Evolutionary conservation across 2,329 filamentous ascomycete genomes (phyloP).

Genomic region (Beauveria caledonica): DNA sequence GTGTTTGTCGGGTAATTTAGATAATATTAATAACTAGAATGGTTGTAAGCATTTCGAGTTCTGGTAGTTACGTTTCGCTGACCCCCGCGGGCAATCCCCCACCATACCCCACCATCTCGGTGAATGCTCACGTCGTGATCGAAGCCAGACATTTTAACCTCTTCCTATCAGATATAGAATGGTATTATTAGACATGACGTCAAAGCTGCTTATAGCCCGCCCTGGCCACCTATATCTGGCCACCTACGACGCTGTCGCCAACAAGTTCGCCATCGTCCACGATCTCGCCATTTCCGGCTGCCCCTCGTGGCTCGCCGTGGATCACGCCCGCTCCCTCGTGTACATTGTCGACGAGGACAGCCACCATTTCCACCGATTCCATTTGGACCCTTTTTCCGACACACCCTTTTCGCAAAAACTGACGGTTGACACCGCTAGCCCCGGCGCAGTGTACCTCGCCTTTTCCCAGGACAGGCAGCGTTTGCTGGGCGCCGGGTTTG

Average conservation of each 20-base stretch:
- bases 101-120: neutral
- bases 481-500: conserved; percentile 37
- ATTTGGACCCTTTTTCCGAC: conserved; percentile 25
- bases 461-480: conserved; percentile 36
- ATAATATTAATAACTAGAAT: conserved; percentile 11
- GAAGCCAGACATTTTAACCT: neutral
- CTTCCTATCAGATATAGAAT: neutral
- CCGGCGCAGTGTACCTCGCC: conserved; percentile 39
- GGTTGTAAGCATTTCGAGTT: neutral
- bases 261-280: conserved; percentile 29
- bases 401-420: conserved; percentile 20
- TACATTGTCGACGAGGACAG: conserved; percentile 42
- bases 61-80: too few species aligned
- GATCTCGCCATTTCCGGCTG: conserved; percentile 24
- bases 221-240: conserved; percentile 32
- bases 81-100: neutral
- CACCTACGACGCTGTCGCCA: conserved; percentile 30
- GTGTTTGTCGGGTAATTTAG: neutral
- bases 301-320: conserved; percentile 39
- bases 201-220: conserved; percentile 33
- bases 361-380: conserved; percentile 31
- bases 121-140: neutral
- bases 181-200: neutral
- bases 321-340: conserved; percentile 26
- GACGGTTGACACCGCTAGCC: conserved; percentile 26